phyloP scores from a whole-genome alignment of 1,284 basidiomycete species.

The Ceratobasidium sp. region DNA sequence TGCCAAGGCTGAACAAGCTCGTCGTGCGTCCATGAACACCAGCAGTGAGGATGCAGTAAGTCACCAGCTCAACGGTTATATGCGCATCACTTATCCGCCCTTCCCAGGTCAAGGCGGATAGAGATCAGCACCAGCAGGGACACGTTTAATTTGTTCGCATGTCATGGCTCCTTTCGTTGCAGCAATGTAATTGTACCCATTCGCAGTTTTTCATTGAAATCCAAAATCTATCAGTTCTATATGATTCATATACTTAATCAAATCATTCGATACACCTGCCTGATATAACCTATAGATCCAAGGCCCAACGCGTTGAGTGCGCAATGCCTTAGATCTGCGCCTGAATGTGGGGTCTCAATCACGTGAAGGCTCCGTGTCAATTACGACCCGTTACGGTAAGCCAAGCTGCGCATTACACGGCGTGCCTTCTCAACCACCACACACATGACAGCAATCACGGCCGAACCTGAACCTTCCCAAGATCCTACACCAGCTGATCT shows the following conservation, averaged over 20 bases:
- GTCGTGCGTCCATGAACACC: neutral
- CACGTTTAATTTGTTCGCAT: no score
- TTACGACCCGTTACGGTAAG: constrained; percentile 14
- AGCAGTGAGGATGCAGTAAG: constrained; percentile 21
- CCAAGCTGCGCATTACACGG: neutral
- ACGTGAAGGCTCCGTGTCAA: neutral
- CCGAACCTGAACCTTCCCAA: constrained; percentile 10
- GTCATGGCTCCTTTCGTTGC: neutral
- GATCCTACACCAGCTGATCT: neutral
- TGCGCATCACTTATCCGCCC: neutral
- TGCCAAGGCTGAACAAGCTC: constrained; percentile 26
- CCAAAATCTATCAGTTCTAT: neutral
- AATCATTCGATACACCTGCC: neutral
- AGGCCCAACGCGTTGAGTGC: neutral
- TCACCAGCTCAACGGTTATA: neutral
- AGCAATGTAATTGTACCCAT: constrained; percentile 22
- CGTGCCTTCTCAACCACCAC: constrained; percentile 14
- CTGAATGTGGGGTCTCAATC: neutral
- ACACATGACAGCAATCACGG: constrained; percentile 21
- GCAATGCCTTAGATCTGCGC: neutral
- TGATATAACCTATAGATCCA: no score
- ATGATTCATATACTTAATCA: neutral
- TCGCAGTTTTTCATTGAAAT: neutral
- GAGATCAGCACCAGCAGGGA: neutral
- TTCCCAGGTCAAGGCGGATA: constrained; percentile 13